Conservation (phyloP, 1,284 basidiomycete species). For the Ceratorhiza oryzae-sativae region DNA sequence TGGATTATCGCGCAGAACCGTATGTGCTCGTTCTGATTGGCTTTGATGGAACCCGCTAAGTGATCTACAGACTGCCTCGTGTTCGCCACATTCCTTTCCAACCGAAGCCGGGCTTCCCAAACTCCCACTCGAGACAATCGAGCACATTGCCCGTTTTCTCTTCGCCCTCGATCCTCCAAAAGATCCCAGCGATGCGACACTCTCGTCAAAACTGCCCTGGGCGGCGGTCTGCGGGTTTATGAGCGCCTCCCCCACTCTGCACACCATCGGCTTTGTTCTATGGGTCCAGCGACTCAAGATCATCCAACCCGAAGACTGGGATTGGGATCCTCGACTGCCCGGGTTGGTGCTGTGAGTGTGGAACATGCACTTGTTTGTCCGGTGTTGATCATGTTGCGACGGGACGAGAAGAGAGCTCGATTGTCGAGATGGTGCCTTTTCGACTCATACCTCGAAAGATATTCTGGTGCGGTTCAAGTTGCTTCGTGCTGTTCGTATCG, state of each 20-base stretch:
- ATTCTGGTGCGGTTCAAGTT: slow-evolving; percentile 6
- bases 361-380: too few relatives aligned
- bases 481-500: slow-evolving; percentile 11
- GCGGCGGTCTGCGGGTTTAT: background rate
- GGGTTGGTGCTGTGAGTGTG: slow-evolving; percentile 9
- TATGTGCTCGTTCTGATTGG: background rate
- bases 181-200: background rate
- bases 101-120: background rate
- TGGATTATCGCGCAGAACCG: background rate
- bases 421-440: slow-evolving; percentile 12
- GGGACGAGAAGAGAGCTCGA: slow-evolving; percentile 3
- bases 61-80: background rate
- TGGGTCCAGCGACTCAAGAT: slow-evolving; percentile 18
- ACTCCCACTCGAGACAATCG: slow-evolving; percentile 25
- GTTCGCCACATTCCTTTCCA: background rate
- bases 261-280: slow-evolving; percentile 2
- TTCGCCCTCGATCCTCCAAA: background rate
- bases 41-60: background rate
- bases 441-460: background rate
- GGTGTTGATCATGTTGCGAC: background rate
- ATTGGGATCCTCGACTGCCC: background rate
- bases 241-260: background rate
- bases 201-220: slow-evolving; percentile 3
- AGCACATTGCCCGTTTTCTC: slow-evolving; percentile 10
- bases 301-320: background rate